phyloP scores from a whole-genome alignment of 345 rosid genomes.

The Hypericum perforatum region DNA sequence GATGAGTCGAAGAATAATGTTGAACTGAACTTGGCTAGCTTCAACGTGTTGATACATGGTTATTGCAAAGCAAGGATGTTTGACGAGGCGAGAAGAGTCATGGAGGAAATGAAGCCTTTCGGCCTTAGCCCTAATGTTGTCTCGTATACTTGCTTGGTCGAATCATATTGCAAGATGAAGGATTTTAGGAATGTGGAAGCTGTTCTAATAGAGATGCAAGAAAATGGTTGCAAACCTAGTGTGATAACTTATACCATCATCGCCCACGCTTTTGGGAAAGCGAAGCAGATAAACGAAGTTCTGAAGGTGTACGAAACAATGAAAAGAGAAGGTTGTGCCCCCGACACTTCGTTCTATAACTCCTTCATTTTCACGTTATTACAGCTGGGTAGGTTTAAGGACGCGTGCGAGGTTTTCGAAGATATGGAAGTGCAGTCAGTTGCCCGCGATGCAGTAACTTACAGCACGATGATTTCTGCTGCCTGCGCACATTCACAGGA shows the following conservation, averaged over 20 bases:
- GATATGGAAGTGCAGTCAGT: constrained; percentile 73
- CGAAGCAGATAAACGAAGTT: constrained; percentile 52
- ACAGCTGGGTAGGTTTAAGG: constrained; percentile 58
- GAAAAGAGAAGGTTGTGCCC: constrained; percentile 55
- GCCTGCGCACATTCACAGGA: constrained; percentile 47
- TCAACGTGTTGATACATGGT: constrained; percentile 67
- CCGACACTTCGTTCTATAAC: constrained; percentile 53
- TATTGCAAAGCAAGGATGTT: constrained; percentile 59
- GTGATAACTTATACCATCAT: constrained; percentile 48
- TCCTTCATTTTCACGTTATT: constrained; percentile 55
- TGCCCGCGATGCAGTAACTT: constrained; percentile 34
- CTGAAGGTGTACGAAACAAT: constrained; percentile 59
- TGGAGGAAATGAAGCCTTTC: constrained; percentile 46
- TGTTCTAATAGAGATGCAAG: constrained; percentile 54
- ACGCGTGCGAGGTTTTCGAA: constrained; percentile 55
- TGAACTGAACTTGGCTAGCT: constrained; percentile 25
- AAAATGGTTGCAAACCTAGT: constrained; percentile 49
- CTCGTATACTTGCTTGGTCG: constrained; percentile 62
- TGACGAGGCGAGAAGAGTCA: constrained; percentile 39
- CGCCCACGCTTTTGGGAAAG: constrained; percentile 69
- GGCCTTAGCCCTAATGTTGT: constrained; percentile 46
- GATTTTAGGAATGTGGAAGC: constrained; percentile 60
- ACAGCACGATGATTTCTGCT: constrained; percentile 50
- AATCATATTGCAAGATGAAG: constrained; percentile 49
- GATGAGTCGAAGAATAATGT: constrained; percentile 32